These are phyloP conservation scores for Juglanconis juglandina DNA, from an alignment of 2,329 filamentous ascomycete genomes.

Conservation along the genomic window DNA sequence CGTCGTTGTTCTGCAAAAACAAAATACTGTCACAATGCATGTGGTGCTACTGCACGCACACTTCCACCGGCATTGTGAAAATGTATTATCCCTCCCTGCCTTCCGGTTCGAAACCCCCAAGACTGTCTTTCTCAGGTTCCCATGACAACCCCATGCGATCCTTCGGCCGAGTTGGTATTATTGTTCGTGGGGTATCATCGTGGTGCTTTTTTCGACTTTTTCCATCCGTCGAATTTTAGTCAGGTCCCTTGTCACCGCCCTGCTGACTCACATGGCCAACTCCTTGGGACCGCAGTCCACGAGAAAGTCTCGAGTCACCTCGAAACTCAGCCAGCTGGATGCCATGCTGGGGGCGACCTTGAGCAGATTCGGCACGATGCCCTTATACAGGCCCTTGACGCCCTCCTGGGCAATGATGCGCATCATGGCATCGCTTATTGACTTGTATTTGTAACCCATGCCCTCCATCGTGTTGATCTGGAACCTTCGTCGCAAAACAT, in stretches of 20 bases:
- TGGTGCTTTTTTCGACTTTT: not conserved
- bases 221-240: not conserved
- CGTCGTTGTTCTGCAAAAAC: not conserved
- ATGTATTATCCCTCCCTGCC: too few relatives aligned
- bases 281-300: constrained; percentile 54
- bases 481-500: constrained; percentile 88
- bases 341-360: constrained; percentile 99
- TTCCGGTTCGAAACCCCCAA: not conserved
- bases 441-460: constrained; percentile 94
- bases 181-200: not conserved
- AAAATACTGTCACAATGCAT: too few relatives aligned
- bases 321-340: constrained; percentile 96
- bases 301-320: constrained; percentile 85
- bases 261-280: constrained; percentile 23
- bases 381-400: constrained; percentile 84
- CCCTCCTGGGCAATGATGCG: constrained; percentile 85
- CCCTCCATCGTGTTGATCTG: constrained; percentile 99
- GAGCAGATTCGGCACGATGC: constrained; percentile 88
- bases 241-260: not conserved
- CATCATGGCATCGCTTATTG: constrained; percentile 75
- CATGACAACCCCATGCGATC: not conserved
- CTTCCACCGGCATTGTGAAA: too few relatives aligned
- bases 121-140: not conserved
- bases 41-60: too few relatives aligned
- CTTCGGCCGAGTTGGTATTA: not conserved